Conservation (phyloP, 176 grass and related monocot genomes). For the Saccharum spontaneum region DNA sequence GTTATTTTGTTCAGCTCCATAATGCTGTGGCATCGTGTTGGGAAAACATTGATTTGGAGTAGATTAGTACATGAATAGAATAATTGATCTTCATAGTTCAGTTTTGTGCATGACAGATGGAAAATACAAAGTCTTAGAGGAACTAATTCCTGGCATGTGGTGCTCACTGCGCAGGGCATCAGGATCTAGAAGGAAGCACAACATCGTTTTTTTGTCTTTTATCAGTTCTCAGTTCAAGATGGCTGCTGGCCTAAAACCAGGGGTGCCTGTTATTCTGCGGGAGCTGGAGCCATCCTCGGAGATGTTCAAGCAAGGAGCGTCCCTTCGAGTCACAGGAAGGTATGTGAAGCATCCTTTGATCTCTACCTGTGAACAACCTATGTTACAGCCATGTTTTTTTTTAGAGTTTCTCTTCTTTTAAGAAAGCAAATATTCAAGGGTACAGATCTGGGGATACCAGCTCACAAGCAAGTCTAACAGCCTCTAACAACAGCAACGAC, state of each 20-base stretch:
- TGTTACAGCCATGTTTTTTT: neutral
- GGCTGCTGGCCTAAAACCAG: conserved; percentile 61
- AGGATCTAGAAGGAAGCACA: neutral
- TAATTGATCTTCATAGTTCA: neutral
- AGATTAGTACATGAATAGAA: neutral
- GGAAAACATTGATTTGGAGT: neutral
- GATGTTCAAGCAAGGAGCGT: conserved; percentile 69
- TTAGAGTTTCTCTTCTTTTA: neutral
- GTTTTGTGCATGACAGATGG: neutral
- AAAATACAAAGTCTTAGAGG: too few relatives aligned
- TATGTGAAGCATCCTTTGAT: conserved; percentile 12
- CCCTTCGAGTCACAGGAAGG: conserved; percentile 80
- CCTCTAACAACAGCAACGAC: neutral
- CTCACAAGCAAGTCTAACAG: neutral
- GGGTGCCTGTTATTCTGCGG: conserved; percentile 59
- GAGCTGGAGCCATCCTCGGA: conserved; percentile 67
- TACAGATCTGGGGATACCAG: neutral
- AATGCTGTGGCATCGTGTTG: neutral
- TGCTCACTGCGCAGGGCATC: neutral
- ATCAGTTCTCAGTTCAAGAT: conserved; percentile 22
- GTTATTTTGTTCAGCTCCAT: neutral
- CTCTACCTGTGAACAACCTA: neutral
- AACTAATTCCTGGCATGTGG: neutral
- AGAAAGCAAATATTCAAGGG: neutral
- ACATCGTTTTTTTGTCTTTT: neutral